Evolutionary conservation across 164 flowering plant genomes (phyloP).

Genomic region (Chimonanthus praecox): DNA sequence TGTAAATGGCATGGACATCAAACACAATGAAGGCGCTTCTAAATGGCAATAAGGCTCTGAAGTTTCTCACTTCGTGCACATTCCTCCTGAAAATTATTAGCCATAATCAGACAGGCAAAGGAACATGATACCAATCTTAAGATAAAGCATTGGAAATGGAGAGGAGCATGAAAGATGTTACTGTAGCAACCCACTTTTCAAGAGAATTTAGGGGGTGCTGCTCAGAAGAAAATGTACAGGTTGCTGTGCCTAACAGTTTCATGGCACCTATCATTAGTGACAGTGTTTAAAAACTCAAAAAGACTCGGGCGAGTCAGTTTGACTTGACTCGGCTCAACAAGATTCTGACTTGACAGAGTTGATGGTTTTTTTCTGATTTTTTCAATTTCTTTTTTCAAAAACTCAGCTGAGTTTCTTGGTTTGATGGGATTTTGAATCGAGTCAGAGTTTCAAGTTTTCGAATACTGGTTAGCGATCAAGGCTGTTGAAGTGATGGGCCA

Average conservation of each 20-base stretch:
- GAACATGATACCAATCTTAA: neutral
- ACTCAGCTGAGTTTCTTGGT: too few species aligned
- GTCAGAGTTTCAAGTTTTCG: too few species aligned
- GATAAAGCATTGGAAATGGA: neutral
- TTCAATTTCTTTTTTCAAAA: too few species aligned
- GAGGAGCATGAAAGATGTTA: neutral
- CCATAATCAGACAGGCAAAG: neutral
- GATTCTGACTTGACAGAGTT: too few species aligned
- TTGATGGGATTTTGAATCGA: too few species aligned
- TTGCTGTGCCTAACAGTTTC: neutral
- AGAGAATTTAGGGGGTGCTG: neutral
- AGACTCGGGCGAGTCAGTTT: too few species aligned
- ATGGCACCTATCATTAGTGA: neutral
- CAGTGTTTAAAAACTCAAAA: neutral
- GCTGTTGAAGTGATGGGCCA: too few species aligned
- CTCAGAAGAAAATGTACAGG: neutral
- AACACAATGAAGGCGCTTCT: neutral
- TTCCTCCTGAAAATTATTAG: constrained; percentile 46
- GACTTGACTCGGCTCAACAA: too few species aligned
- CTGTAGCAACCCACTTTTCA: neutral
- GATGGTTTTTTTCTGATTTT: too few species aligned
- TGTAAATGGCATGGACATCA: neutral
- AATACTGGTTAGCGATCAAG: too few species aligned
- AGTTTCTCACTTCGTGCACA: constrained; percentile 53
- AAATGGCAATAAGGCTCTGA: constrained; percentile 18